A percentile compares a stretch with the other conserved stretches of the same genome.
Evolutionary conservation across 1,139 yeast species (phyloP).

Genomic region (Diutina ranongensis): DNA sequence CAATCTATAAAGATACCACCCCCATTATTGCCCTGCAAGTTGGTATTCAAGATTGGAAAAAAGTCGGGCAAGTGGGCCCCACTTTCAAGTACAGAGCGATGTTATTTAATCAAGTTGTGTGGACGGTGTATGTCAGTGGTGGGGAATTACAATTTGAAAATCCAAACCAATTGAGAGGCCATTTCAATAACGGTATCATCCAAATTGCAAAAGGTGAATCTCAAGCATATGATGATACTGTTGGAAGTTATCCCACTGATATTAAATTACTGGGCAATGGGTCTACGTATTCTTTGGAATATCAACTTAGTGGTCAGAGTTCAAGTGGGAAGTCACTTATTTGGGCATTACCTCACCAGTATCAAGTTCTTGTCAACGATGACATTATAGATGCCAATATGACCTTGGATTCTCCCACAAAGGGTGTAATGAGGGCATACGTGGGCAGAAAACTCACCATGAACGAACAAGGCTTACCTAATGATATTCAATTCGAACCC

Average conservation of each 20-base stretch:
- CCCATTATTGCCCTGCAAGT: conserved; percentile 52
- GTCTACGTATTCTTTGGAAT: conserved; percentile 22
- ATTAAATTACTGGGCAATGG: conserved; percentile 8
- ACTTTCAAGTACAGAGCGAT: conserved; percentile 20
- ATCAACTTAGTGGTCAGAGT: conserved; percentile 20
- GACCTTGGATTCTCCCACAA: conserved; percentile 51
- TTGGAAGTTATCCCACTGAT: conserved; percentile 18
- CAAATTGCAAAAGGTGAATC: conserved; percentile 20
- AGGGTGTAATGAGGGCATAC: conserved; percentile 40
- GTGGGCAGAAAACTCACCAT: background rate
- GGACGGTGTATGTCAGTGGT: conserved; percentile 28
- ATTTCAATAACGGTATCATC: conserved; percentile 7
- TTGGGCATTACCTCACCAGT: conserved; percentile 63
- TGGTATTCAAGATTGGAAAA: conserved; percentile 42
- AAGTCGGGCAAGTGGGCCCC: conserved; percentile 12
- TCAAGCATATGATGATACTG: conserved; percentile 38
- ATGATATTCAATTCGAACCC: conserved; percentile 43
- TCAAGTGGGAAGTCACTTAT: conserved; percentile 22
- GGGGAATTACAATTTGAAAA: conserved; percentile 34
- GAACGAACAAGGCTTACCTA: conserved; percentile 29
- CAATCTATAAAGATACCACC: conserved; percentile 23
- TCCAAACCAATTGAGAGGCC: conserved; percentile 34
- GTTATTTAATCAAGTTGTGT: conserved; percentile 29
- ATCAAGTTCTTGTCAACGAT: conserved; percentile 9
- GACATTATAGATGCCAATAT: conserved; percentile 23